Percentiles rank a stretch among this genome's conserved stretches.
Conservation (phyloP, 2,329 filamentous ascomycete genomes). For the Cladorrhinum sp. region DNA sequence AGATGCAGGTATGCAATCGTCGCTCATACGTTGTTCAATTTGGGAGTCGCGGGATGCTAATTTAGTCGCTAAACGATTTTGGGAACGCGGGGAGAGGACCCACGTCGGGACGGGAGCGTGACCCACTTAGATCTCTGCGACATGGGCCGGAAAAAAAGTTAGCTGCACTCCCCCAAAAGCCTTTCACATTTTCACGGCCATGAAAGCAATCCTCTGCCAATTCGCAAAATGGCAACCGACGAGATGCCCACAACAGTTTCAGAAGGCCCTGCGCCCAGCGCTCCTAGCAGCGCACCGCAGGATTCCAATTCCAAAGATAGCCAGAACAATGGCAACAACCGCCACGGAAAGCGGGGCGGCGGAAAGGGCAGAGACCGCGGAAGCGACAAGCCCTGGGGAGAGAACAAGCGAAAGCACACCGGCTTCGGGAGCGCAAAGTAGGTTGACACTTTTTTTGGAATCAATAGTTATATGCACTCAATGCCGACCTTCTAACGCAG, state of each 20-base stretch:
- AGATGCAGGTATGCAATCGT: too few relatives aligned
- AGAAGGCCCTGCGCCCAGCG: not conserved
- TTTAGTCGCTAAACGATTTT: too few relatives aligned
- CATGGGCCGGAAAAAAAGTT: not conserved
- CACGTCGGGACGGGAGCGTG: too few relatives aligned
- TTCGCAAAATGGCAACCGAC: slow-evolving; percentile 25
- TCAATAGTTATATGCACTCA: not conserved
- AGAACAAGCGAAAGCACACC: slow-evolving; percentile 20
- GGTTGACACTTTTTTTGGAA: not conserved
- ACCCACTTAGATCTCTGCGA: not conserved
- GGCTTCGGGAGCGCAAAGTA: slow-evolving; percentile 25
- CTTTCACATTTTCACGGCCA: slow-evolving; percentile 2
- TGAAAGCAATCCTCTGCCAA: slow-evolving; percentile 18
- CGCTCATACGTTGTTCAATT: too few relatives aligned
- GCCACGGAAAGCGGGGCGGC: slow-evolving; percentile 16
- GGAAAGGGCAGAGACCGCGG: slow-evolving; percentile 18
- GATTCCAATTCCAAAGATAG: not conserved
- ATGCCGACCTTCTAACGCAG: slow-evolving; percentile 29
- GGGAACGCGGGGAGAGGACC: too few relatives aligned
- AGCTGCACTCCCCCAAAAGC: not conserved
- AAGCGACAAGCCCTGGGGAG: slow-evolving; percentile 17
- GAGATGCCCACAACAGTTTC: slow-evolving; percentile 16
- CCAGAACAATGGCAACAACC: slow-evolving; percentile 17
- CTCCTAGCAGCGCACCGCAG: not conserved
- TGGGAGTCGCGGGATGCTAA: too few relatives aligned